Base-by-base conservation (phyloP, 441 rosid species). In the Pelargonium cotyledonis region DNA sequence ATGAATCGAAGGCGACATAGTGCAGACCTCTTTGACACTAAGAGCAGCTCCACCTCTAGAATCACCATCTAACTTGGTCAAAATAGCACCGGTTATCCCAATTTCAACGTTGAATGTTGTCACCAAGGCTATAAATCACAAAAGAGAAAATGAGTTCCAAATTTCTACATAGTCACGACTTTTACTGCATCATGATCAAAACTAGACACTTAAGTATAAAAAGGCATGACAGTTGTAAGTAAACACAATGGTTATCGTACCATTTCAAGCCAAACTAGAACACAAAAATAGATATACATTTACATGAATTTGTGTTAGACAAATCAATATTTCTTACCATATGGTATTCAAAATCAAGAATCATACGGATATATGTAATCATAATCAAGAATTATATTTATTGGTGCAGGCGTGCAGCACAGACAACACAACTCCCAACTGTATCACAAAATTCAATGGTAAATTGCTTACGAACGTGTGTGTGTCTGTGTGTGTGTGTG, bases 31-130 rank as follows among this genome's bases (percentile, higher is more conserved):
- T 81, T 91, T 91, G 63, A 95, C 97, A 81, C 99, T 91, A 77
- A 95, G 80, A 73, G 99, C 99, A 70, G 99, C 97, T 69, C 99
- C 97, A 74, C 97, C 99, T 88, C 99, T 88, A 72, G 99, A 95
- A 80, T 95, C 99, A 18, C 99, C 97, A 69, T 95, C 99, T 73
- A 95, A 82, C 90, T 95, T 95, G 53, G 99, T 90, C 83, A 95
- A 83, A 74, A 95, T 95, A 79, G 97, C 99, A 78, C 99, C 97
- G 14, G 97, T 91, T 76, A 95, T 95, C 71, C 99, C 99, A 68
- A 95, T 95, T 89, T 91, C 99, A 53, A 95, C 82, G 72, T 95
- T 91, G 87, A 95, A 91, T 26, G 96, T 84, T 26, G 97, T 90
- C 76, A 95, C 97, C 83, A 95, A 71, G 23, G 96, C 99, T 95